Evolutionary conservation across 257 asterid genomes (phyloP), one percentile per base, ranked within the genome.

Genomic region (Ehretia macrophylla): DNA sequence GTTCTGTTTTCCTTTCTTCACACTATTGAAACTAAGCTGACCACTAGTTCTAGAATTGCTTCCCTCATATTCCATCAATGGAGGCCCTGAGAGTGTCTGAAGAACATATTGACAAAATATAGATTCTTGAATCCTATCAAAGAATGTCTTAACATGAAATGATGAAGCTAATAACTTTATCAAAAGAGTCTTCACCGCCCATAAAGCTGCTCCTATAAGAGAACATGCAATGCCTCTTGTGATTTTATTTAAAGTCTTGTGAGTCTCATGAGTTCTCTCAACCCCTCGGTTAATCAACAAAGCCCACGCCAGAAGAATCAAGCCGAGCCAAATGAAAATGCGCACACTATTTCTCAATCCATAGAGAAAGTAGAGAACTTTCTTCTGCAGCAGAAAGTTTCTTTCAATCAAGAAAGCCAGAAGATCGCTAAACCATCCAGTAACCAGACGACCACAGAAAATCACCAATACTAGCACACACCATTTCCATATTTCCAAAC

Each of bases 401-500:
- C 32, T 56, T 51, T 67, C 77, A 12, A 72, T 51, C 77, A 72
- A 58, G 55, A 72, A 52, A 57, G 68, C 58, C 22, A 72, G 49
- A 49, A 51, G 14, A 51, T 67, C 47, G 3, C 38, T 62, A 17
- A 67, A 71, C 77, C 73, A 72, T 27, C 40, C 55, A 2, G 73
- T 67, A 14, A 72, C 65, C 23, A 66, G 45, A 42, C 60, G 65
- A 22, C 77, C 77, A 56, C 77, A 62, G 22, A 55, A 65, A 22
- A 58, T 55, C 9, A 71, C 77, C 8, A 61, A 56, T 32, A 54
- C 68, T 13, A 71, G 54, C 20, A 71, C 68, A 55, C 72, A 65
- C 68, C 72, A 60, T 60, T 59, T 71, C 77, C 77, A 71, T 4
- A 66, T 54, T 22, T 56, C 60, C 35, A 66, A 56, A 10, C 72